Base-by-base conservation (phyloP, 345 rosid genomes). In the Chamaenerion angustifolium region DNA sequence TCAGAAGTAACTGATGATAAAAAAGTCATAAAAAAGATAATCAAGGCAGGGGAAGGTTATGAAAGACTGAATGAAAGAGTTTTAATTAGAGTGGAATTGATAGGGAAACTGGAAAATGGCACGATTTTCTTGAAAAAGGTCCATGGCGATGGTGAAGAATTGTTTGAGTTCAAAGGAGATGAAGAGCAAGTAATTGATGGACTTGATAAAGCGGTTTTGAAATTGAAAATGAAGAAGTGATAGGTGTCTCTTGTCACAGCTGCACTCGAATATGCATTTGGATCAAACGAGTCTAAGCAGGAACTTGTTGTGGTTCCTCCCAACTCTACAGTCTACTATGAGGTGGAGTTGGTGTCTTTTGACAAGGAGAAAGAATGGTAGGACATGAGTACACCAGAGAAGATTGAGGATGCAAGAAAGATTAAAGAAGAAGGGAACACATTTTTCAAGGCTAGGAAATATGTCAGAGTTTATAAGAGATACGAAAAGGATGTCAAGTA, bases 111-210 rank as follows among this genome's bases (percentile, higher is more conserved):
- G 65, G 65, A 73, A 65, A 81, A 88, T 72, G 96, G 94, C 46
- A 80, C 92, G 3, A 59, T 80, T 6, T 93, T 88, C 47, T 2
- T 77, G 58, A 88, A 79, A 75, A 82, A 82, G 57, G 96, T 92
- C 45, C 86, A 81, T 2, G 81, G 68, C 21, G 79, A 71, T 16
- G 67, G 61, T 40, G 93, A 78, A 43, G 78, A 80, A n/a, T 71
- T 52, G 19, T 76, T 82, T 59, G 97, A 88, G 70, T 88, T 88
- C 68, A 85, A 73, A 64, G 69, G 73, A 7, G 96, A 93, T 58
- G 99, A 88, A 71, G 99, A 81, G 56, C 86, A 88, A 82, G 97
- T 88, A 9, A 67, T 83, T 42, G 88, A 85, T 54, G 99, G 99
- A 40, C 92, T 93, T 49, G 97, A 88, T 69, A 85, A 56, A 79